Evolutionary conservation across 2,329 filamentous ascomycete species (phyloP).

Genomic region (Ophiostoma novo-ulmi): DNA sequence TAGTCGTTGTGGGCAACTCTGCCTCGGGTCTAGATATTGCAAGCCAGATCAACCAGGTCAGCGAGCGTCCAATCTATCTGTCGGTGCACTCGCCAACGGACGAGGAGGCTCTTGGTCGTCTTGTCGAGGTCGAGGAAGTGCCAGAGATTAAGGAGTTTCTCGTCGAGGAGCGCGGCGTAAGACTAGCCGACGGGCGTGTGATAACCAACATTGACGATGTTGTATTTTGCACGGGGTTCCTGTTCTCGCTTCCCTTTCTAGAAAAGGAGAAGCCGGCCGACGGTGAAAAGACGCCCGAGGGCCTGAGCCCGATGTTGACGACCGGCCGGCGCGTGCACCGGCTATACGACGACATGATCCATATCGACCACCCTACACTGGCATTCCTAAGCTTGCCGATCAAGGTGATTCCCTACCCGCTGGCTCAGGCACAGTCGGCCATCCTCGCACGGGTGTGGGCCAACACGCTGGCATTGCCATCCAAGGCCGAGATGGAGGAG

Average conservation of each 20-base stretch:
- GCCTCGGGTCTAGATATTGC: slow-evolving; percentile 82
- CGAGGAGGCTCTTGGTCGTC: slow-evolving; percentile 42
- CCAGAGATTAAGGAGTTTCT: slow-evolving; percentile 55
- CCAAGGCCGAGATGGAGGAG: slow-evolving; percentile 55
- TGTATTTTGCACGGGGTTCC: slow-evolving; percentile 84
- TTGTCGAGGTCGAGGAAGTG: slow-evolving; percentile 45
- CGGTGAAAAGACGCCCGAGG: slow-evolving; percentile 31
- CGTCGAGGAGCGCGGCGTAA: slow-evolving; percentile 51
- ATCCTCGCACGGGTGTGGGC: slow-evolving; percentile 73
- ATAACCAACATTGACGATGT: slow-evolving; percentile 68
- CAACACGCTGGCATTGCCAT: slow-evolving; percentile 57
- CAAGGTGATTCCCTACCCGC: slow-evolving; percentile 80
- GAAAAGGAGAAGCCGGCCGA: slow-evolving; percentile 27
- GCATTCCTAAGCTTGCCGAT: slow-evolving; percentile 71
- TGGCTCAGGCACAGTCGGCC: slow-evolving; percentile 73
- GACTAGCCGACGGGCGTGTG: slow-evolving; percentile 59
- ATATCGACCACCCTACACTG: slow-evolving; percentile 68
- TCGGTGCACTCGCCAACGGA: slow-evolving; percentile 53
- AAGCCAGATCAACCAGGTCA: slow-evolving; percentile 62
- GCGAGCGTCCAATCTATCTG: slow-evolving; percentile 57
- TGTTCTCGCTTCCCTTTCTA: slow-evolving; percentile 77
- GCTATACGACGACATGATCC: slow-evolving; percentile 75
- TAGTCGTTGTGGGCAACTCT: slow-evolving; percentile 77
- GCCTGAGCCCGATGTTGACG: slow-evolving; percentile 46
- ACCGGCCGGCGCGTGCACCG: slow-evolving; percentile 66